These are phyloP conservation scores for Geosmithia morbida DNA, from an alignment of 2,329 filamentous ascomycete species.

Conservation along the genomic window DNA sequence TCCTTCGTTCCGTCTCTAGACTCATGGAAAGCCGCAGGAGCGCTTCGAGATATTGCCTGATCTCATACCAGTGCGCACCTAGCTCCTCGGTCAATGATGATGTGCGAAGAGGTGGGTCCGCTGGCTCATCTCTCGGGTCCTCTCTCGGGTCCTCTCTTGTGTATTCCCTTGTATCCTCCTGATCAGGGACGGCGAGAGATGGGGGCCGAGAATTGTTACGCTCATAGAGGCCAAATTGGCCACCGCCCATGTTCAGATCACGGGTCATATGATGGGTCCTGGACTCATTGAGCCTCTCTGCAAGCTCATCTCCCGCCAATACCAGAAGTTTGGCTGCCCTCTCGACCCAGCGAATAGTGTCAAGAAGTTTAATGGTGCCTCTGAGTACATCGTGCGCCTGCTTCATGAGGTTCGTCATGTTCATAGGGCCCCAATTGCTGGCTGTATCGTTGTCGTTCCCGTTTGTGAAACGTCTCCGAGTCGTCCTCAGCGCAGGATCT, in stretches of 20 bases:
- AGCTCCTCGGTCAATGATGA: constrained; percentile 11
- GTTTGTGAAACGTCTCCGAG: constrained; percentile 9
- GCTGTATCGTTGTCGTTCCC: constrained; percentile 7
- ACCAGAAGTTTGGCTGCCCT: constrained; percentile 27
- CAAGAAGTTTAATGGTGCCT: constrained; percentile 27
- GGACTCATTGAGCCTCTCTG: constrained; percentile 12
- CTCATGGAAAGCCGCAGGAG: constrained; percentile 26
- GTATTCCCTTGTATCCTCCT: not conserved
- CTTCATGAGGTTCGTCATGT: constrained; percentile 31
- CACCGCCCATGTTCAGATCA: constrained; percentile 9
- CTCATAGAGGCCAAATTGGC: constrained; percentile 7
- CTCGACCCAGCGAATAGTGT: constrained; percentile 32
- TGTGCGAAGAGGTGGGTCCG: not conserved
- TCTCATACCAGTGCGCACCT: constrained; percentile 28
- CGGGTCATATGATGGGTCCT: constrained; percentile 3
- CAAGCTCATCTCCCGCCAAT: constrained; percentile 26
- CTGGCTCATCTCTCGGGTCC: not conserved
- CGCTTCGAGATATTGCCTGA: constrained; percentile 29
- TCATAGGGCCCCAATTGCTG: constrained; percentile 20
- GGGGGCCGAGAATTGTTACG: constrained; percentile 11
- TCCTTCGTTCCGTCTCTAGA: constrained; percentile 28
- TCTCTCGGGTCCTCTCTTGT: not conserved
- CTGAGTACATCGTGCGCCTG: constrained; percentile 29
- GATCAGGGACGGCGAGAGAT: constrained; percentile 2
- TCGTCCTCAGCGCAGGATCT: constrained; percentile 11